Evolutionary conservation across 23 red algal genomes (phyloP).

Genomic region (Pyropia yezoensis): DNA sequence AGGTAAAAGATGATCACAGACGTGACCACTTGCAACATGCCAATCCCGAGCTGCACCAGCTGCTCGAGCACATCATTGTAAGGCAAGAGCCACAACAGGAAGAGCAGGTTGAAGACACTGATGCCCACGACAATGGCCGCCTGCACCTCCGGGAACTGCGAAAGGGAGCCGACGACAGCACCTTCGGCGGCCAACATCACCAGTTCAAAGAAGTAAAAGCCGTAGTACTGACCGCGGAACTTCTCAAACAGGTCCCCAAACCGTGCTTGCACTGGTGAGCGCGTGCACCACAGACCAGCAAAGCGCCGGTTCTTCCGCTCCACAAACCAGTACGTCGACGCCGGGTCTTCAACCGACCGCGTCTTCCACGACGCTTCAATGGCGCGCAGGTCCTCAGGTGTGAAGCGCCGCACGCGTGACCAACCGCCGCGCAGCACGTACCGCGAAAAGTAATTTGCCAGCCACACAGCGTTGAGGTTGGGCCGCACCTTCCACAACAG

Average conservation of each 20-base stretch:
- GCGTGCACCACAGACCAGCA: background rate
- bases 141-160: background rate
- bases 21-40: background rate
- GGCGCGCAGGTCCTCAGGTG: no score
- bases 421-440: conserved; percentile 1
- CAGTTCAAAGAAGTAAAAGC: conserved; percentile 1
- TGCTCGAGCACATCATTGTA: conserved; percentile 5
- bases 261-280: background rate
- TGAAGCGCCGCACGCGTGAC: background rate
- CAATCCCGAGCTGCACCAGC: background rate
- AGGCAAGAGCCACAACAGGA: conserved; percentile 1
- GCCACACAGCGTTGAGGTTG: background rate
- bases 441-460: conserved; percentile 1
- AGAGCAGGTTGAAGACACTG: background rate
- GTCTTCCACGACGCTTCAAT: no score
- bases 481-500: background rate
- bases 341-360: no score
- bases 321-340: background rate
- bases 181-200: conserved; percentile 2
- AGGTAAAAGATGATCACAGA: conserved; percentile 2
- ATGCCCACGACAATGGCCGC: background rate
- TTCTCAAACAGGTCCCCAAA: conserved; percentile 5
- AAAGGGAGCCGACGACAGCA: background rate
- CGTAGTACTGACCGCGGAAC: background rate
- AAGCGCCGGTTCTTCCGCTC: conserved; percentile 9